phyloP scores from a whole-genome alignment of 805 yeast species.

The Nakazawaea ernobii region DNA sequence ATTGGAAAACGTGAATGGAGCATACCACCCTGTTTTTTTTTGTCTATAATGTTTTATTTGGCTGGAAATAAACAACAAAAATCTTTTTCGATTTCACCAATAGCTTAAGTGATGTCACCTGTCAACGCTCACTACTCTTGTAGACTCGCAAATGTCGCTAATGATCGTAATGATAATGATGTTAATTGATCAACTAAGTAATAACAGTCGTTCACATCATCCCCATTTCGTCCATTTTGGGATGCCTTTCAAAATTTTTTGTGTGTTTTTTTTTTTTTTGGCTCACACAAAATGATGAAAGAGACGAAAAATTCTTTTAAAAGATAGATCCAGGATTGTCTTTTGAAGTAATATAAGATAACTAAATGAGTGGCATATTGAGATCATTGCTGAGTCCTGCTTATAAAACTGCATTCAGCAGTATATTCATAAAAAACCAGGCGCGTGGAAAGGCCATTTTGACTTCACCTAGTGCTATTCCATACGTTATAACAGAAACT shows the following conservation, averaged over 20 bases:
- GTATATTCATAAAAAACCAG: neutral
- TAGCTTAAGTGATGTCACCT: too few species aligned
- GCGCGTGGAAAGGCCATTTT: constrained; percentile 30
- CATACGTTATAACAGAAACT: constrained; percentile 38
- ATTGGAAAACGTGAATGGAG: too few species aligned
- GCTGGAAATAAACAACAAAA: too few species aligned
- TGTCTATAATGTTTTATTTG: too few species aligned
- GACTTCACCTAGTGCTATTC: constrained; percentile 46
- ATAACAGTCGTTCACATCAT: too few species aligned
- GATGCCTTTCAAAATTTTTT: neutral
- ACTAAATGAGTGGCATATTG: neutral
- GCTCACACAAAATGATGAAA: neutral
- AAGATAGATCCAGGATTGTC: neutral
- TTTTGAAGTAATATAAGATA: neutral
- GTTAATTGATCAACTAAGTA: too few species aligned
- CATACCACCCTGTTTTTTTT: too few species aligned
- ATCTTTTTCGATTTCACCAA: too few species aligned
- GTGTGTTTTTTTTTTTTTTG: neutral
- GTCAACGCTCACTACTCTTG: too few species aligned
- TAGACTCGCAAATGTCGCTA: too few species aligned
- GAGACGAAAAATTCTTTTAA: neutral
- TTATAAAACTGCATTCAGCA: neutral
- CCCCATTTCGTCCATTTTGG: neutral
- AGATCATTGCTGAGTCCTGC: neutral
- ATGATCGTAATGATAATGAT: too few species aligned